Base-by-base conservation (phyloP, 2,329 filamentous ascomycete genomes). In the Chalaropsis ovoidea region DNA sequence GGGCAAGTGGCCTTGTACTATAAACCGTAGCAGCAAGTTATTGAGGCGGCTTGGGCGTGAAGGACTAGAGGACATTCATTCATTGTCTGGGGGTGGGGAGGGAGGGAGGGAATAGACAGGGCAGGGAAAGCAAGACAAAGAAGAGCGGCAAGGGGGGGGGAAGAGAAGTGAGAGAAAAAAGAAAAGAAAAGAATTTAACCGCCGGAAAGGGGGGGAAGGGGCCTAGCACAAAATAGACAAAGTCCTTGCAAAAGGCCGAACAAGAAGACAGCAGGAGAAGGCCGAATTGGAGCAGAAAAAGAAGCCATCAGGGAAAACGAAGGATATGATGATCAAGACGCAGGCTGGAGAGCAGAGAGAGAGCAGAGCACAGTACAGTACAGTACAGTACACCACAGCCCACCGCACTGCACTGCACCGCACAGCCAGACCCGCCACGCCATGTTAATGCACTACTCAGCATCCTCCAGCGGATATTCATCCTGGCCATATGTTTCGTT, bases 401-500 rank as follows among this genome's bases (percentile, higher is more conserved):
- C 45, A 19, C 45, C 45, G 19, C 43, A 47, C 45, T 19, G n/a
- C n/a, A n/a, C n/a, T n/a, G n/a, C n/a, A n/a, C n/a, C n/a, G n/a
- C n/a, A 52, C 22, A 27, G 47, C 22, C 19, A 8, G 47, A 24
- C 47, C 22, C 22, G 47, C 7, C 24, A 52, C 8, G 13, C 54
- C 7, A 39, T 10, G 13, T 5, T n/a, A 58, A 10, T 17, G 47
- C 8, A 17, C 54, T 39, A 58, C 54, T 39, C 54, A 8, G n/a
- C 62, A 45, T 67, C 62, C 41, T 67, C 66, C 15, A 47, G 11
- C 0, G 78, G 76, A 71, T 87, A 87, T 35, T 68, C 67, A 71
- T 87, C 84, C 2, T 71, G 69, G 0, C 84, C 83, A 68, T 81
- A 87, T 0, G 84, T 87, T 1, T 76, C 72, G 70, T 87, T 87